Evolutionary conservation across 495 filamentous ascomycete genomes (phyloP).

Genomic region (Aspergillus baeticus): DNA sequence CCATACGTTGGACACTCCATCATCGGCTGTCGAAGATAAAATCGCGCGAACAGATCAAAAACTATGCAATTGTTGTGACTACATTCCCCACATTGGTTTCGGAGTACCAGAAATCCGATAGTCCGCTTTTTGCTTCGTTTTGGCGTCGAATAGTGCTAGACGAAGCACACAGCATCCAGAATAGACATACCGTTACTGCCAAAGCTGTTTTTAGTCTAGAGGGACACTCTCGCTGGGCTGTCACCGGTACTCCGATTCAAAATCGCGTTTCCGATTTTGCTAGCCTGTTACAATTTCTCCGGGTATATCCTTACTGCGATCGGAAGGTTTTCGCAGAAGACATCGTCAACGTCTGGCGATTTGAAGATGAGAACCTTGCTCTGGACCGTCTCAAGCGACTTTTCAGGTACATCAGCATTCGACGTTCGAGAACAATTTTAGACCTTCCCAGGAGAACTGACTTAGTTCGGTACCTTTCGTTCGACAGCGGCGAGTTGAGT

Average conservation of each 20-base stretch:
- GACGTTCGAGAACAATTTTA: background rate
- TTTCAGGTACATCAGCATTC: background rate
- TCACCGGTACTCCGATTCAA: background rate
- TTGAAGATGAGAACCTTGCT: background rate
- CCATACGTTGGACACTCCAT: background rate
- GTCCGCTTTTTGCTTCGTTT: background rate
- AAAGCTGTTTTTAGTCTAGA: background rate
- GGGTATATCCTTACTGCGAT: background rate
- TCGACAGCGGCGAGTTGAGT: background rate
- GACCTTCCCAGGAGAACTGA: background rate
- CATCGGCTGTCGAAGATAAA: background rate
- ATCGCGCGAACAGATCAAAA: background rate
- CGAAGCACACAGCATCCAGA: background rate
- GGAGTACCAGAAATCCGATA: background rate
- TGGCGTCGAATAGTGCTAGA: slow-evolving; percentile 3
- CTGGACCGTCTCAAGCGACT: background rate
- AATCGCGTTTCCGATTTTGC: background rate
- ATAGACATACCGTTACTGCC: background rate
- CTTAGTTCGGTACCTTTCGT: background rate
- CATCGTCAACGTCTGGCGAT: background rate
- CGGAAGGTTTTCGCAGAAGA: background rate
- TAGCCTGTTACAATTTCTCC: background rate
- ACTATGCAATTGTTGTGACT: background rate
- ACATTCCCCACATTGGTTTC: background rate
- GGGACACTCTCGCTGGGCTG: background rate